phyloP scores from a whole-genome alignment of 305 asterid genomes.

The Lippia alba region DNA sequence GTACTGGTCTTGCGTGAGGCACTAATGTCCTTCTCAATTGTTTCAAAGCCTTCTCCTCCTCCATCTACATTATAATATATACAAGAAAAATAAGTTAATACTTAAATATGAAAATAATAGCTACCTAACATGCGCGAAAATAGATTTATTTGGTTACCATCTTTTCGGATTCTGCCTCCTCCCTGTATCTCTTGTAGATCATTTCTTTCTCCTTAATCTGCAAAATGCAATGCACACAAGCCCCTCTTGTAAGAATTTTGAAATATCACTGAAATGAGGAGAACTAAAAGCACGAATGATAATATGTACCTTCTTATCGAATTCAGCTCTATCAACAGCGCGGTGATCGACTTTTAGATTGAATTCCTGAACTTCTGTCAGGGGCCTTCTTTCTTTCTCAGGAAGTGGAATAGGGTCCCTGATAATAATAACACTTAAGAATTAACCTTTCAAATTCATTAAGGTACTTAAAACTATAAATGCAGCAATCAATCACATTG shows the following conservation, averaged over 20 bases:
- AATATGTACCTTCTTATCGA: constrained; percentile 74
- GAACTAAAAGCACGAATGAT: not conserved
- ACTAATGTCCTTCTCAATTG: constrained; percentile 78
- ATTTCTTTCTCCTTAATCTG: constrained; percentile 90
- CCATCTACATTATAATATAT: constrained; percentile 84
- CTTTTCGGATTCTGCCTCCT: constrained; percentile 84
- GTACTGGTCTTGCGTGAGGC: constrained; percentile 86
- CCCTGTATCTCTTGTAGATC: constrained; percentile 80
- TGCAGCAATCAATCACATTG: not conserved
- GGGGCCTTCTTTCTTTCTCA: constrained; percentile 68
- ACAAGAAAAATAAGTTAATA: not conserved
- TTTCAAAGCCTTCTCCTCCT: constrained; percentile 93
- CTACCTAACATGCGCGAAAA: too few species aligned
- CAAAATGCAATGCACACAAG: not conserved
- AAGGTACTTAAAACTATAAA: not conserved
- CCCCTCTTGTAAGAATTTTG: constrained; percentile 31
- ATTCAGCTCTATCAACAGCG: constrained; percentile 82
- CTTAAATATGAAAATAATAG: too few species aligned
- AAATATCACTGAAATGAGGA: not conserved
- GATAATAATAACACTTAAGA: constrained; percentile 19
- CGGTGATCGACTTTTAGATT: constrained; percentile 73
- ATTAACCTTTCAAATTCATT: not conserved
- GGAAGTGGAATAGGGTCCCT: constrained; percentile 98
- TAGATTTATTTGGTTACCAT: constrained; percentile 47
- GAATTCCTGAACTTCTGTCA: constrained; percentile 86